Conservation (phyloP, 2,329 filamentous ascomycete species). For the Nemania bipapillata region DNA sequence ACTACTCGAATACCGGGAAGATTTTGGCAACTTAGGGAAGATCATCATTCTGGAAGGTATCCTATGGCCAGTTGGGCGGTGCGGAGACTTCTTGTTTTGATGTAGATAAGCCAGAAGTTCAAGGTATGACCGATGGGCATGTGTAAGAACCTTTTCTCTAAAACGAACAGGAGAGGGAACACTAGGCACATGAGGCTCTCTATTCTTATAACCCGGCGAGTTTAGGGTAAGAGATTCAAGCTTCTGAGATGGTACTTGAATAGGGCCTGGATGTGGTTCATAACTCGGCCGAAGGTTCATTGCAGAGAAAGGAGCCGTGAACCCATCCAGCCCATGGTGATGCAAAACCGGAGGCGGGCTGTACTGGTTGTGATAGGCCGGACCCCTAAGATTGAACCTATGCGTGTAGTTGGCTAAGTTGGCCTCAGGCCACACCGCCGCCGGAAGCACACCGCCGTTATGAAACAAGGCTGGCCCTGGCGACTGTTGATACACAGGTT, state of each 20-base stretch:
- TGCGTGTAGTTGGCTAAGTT: constrained; percentile 51
- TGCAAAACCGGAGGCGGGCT: constrained; percentile 34
- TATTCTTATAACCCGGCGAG: constrained; percentile 40
- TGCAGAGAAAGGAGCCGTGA: constrained; percentile 34
- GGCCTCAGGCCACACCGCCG: constrained; percentile 54
- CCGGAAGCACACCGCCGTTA: constrained; percentile 53
- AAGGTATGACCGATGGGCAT: constrained; percentile 78
- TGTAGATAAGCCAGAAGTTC: constrained; percentile 75
- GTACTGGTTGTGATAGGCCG: constrained; percentile 53
- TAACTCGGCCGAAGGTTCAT: constrained; percentile 57
- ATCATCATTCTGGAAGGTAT: constrained; percentile 62
- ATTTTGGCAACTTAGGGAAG: constrained; percentile 64
- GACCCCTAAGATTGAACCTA: constrained; percentile 47
- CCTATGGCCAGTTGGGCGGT: constrained; percentile 54
- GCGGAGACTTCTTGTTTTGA: constrained; percentile 63
- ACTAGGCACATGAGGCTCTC: constrained; percentile 41
- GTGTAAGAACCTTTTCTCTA: constrained; percentile 73
- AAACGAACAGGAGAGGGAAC: constrained; percentile 59
- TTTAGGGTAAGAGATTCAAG: constrained; percentile 52
- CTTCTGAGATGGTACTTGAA: constrained; percentile 49
- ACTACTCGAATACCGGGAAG: constrained; percentile 37
- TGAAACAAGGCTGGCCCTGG: constrained; percentile 56
- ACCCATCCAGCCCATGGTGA: constrained; percentile 47
- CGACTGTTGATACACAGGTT: constrained; percentile 53
- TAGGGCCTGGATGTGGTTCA: constrained; percentile 37